Conservation (phyloP, 345 rosid genomes). For the Eutrema yunnanense region DNA sequence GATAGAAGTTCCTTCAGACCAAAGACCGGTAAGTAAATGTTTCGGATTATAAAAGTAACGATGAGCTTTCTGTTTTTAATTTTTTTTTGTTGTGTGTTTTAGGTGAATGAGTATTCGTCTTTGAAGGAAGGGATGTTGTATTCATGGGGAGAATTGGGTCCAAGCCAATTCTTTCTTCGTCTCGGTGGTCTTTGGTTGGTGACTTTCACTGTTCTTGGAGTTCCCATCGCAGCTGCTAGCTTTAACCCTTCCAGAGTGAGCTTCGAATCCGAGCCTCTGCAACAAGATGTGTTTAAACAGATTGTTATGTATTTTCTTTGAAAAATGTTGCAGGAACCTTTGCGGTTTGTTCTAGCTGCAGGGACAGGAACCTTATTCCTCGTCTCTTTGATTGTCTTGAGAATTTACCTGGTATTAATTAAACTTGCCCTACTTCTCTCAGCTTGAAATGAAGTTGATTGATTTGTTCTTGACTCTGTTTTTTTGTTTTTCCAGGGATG, state of each 20-base stretch:
- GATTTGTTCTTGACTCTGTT: background rate
- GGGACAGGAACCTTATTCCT: slow-evolving; percentile 90
- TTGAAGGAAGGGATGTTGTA: slow-evolving; percentile 73
- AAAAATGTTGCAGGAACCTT: slow-evolving; percentile 83
- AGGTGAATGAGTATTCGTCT: slow-evolving; percentile 91
- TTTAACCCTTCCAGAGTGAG: slow-evolving; percentile 87
- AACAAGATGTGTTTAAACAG: background rate
- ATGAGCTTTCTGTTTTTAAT: background rate
- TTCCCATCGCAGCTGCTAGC: slow-evolving; percentile 91
- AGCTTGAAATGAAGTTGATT: background rate
- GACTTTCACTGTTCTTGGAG: slow-evolving; percentile 76
- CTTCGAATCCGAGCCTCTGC: background rate
- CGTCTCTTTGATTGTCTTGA: slow-evolving; percentile 66
- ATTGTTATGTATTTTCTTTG: background rate
- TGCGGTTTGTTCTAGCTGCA: slow-evolving; percentile 80
- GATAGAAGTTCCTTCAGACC: slow-evolving; percentile 83
- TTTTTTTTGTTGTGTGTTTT: background rate
- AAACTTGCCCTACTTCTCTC: background rate
- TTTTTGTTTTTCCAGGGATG: slow-evolving; percentile 53
- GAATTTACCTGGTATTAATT: slow-evolving; percentile 69
- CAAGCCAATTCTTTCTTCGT: slow-evolving; percentile 61
- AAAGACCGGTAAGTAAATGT: slow-evolving; percentile 63
- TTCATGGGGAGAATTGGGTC: slow-evolving; percentile 86
- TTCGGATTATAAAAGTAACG: background rate
- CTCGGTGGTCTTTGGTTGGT: slow-evolving; percentile 87